Percentiles rank a stretch among this genome's conserved stretches.
These are phyloP conservation scores for Pyrenochaeta sp. DNA, from an alignment of 2,329 filamentous ascomycete species.

Conservation along the genomic window DNA sequence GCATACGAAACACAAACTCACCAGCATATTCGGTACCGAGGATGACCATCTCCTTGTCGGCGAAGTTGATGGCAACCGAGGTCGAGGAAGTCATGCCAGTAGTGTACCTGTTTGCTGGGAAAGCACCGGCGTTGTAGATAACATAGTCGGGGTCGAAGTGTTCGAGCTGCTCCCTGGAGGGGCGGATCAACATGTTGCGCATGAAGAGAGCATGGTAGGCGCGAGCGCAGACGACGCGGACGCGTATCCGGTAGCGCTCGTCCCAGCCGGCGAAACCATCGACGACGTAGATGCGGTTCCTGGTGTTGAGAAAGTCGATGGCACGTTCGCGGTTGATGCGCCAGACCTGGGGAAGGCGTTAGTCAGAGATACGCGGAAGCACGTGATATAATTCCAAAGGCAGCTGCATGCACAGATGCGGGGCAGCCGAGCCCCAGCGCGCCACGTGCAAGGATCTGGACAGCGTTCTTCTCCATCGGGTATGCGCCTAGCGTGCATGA, in stretches of 20 bases:
- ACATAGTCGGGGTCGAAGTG: constrained; percentile 99
- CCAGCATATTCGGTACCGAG: constrained; percentile 98
- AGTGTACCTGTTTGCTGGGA: constrained; percentile 98
- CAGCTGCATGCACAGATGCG: constrained; percentile 41
- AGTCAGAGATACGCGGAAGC: constrained; percentile 27
- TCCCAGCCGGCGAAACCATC: constrained; percentile 99
- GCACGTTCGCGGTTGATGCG: constrained; percentile 99
- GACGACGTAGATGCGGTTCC: constrained; percentile 97
- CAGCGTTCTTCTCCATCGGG: constrained; percentile 35
- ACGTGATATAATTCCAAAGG: constrained; percentile 26
- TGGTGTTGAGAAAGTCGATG: constrained; percentile 98
- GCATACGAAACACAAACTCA: constrained; percentile 17
- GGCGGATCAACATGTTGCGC: constrained; percentile 99
- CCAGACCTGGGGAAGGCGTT: constrained; percentile 76
- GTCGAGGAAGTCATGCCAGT: constrained; percentile 98
- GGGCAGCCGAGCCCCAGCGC: constrained; percentile 43
- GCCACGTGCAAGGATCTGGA: constrained; percentile 38
- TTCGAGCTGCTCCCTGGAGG: constrained; percentile 87
- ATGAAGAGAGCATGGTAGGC: constrained; percentile 99
- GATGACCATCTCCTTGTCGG: constrained; percentile 99
- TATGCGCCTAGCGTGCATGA: constrained; percentile 44
- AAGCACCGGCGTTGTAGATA: constrained; percentile 98
- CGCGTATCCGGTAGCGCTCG: constrained; percentile 95
- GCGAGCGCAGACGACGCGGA: constrained; percentile 97
- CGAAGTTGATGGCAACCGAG: constrained; percentile 98